These are phyloP conservation scores for Saccharomyces hybrid DNA, from an alignment of 1,139 yeast genomes.

Conservation along the genomic window DNA sequence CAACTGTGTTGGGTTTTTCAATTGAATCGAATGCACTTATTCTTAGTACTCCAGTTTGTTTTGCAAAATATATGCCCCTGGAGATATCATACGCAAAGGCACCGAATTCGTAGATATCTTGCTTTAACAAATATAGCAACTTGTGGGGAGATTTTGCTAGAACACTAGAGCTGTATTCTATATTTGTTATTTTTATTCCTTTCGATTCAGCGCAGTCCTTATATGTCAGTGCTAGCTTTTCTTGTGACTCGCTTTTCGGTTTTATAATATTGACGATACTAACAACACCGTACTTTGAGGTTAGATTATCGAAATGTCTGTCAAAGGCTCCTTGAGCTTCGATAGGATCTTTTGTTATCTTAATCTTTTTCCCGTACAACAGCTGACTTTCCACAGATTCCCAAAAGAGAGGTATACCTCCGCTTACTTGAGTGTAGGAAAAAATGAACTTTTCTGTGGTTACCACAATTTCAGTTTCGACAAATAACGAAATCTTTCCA, in stretches of 20 bases:
- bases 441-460: slow-evolving; percentile 47
- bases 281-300: slow-evolving; percentile 55
- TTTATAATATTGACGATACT: slow-evolving; percentile 50
- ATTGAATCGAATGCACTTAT: slow-evolving; percentile 62
- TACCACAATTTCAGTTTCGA: slow-evolving; percentile 59
- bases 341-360: slow-evolving; percentile 52
- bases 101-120: slow-evolving; percentile 51
- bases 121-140: slow-evolving; percentile 35
- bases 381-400: slow-evolving; percentile 46
- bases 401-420: slow-evolving; percentile 66
- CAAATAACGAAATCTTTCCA: slow-evolving; percentile 59
- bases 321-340: slow-evolving; percentile 59
- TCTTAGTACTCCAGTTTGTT: slow-evolving; percentile 62
- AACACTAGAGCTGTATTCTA: slow-evolving; percentile 31
- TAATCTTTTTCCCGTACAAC: slow-evolving; percentile 44
- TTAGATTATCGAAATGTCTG: slow-evolving; percentile 53
- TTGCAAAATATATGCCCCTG: slow-evolving; percentile 46
- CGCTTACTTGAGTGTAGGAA: slow-evolving; percentile 54
- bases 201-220: slow-evolving; percentile 28
- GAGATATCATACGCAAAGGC: slow-evolving; percentile 53
- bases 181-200: slow-evolving; percentile 30
- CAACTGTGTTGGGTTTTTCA: slow-evolving; percentile 53
- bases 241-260: slow-evolving; percentile 35
- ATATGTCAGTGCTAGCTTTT: slow-evolving; percentile 35
- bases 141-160: slow-evolving; percentile 37